phyloP scores from a whole-genome alignment of 805 yeast species.

The Ogataea methylovora region DNA sequence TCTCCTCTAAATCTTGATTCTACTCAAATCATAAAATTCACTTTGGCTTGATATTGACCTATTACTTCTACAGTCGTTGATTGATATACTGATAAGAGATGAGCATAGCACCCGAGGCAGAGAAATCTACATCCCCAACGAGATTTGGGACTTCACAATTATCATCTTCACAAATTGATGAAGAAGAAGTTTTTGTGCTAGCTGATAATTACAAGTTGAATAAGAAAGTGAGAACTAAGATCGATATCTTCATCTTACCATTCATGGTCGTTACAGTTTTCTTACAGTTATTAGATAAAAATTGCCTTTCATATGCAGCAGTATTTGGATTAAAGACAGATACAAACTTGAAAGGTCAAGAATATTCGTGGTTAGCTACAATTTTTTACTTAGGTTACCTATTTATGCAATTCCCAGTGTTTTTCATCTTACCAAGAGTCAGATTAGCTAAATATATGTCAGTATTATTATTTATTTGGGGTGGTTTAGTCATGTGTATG shows the following conservation, averaged over 20 bases:
- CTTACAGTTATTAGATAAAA: conserved; percentile 31
- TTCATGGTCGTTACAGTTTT: conserved; percentile 22
- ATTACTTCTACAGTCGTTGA: too few species aligned
- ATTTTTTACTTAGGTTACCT: conserved; percentile 61
- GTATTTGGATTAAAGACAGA: conserved; percentile 36
- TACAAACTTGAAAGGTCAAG: conserved; percentile 31
- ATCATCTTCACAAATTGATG: too few species aligned
- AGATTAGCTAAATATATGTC: conserved; percentile 27
- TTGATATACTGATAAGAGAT: too few species aligned
- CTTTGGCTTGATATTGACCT: too few species aligned
- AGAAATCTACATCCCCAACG: too few species aligned
- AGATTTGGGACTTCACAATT: too few species aligned
- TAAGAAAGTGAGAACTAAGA: conserved; percentile 14
- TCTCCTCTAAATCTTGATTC: too few species aligned
- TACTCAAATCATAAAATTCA: too few species aligned
- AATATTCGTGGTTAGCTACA: conserved; percentile 51
- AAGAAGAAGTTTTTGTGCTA: background rate
- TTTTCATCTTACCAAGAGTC: conserved; percentile 22
- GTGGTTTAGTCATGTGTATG: conserved; percentile 36
- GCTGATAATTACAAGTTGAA: conserved; percentile 3
- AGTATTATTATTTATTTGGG: conserved; percentile 36
- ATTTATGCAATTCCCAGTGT: conserved; percentile 46
- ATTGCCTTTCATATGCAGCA: conserved; percentile 36
- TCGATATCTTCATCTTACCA: conserved; percentile 16
- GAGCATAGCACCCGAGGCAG: too few species aligned